phyloP scores from a whole-genome alignment of 805 yeast species.

The Zygosaccharomyces bisporus region DNA sequence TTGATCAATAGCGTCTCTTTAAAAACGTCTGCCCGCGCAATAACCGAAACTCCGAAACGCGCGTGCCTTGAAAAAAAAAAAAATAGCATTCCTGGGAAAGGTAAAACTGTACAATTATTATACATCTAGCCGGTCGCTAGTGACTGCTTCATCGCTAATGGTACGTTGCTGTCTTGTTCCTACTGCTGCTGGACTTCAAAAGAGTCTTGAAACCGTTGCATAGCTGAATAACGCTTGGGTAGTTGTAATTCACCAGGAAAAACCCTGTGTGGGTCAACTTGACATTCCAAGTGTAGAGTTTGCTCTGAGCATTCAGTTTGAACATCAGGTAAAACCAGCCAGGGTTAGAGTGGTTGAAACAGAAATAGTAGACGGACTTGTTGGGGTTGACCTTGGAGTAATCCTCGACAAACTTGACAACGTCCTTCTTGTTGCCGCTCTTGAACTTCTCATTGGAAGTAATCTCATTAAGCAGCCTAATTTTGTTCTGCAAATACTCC shows the following conservation, averaged over 20 bases:
- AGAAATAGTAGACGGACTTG: constrained; percentile 85
- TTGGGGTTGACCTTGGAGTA: constrained; percentile 89
- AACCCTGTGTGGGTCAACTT: constrained; percentile 87
- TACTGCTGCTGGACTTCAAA: constrained; percentile 36
- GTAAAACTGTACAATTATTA: constrained; percentile 3
- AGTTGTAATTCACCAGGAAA: constrained; percentile 69
- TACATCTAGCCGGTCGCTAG: neutral
- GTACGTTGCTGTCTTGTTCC: constrained; percentile 14
- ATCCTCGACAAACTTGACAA: constrained; percentile 79
- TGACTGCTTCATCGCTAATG: neutral
- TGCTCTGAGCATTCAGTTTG: constrained; percentile 68
- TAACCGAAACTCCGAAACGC: neutral
- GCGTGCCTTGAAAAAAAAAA: neutral
- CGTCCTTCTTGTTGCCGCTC: constrained; percentile 69
- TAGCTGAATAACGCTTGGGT: constrained; percentile 83
- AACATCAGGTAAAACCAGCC: constrained; percentile 91
- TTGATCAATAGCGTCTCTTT: neutral
- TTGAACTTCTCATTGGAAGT: constrained; percentile 84
- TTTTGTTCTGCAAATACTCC: constrained; percentile 78
- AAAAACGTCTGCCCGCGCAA: neutral
- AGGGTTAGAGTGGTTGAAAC: constrained; percentile 84
- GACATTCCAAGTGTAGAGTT: constrained; percentile 82
- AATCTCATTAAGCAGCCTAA: constrained; percentile 80
- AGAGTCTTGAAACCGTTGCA: constrained; percentile 92
- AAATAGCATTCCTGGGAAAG: neutral